Evolutionary conservation across 179 eudicot species (phyloP), one percentile per base, ranked within the genome.

Genomic region (Actinidia chinensis): DNA sequence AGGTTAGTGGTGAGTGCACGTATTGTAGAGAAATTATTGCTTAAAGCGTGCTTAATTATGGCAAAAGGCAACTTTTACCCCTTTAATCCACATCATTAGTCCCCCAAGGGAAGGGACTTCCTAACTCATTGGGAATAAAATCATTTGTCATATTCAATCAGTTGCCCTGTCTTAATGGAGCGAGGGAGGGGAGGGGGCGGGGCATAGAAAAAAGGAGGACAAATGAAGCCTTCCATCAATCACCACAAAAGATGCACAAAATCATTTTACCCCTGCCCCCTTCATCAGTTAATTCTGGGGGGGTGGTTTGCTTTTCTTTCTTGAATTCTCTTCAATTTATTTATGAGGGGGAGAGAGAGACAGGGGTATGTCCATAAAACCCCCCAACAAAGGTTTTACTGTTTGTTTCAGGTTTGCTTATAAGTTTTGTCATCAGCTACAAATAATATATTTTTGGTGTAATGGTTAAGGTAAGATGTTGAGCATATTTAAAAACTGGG

Each of bases 71-170:
- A 20, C 64, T 2, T 51, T n/a, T n/a, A 4, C 65, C 51, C 64
- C 22, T 51, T 80, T 67, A 54, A 80, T 68, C 76, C 50, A 76
- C 70, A 66, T 61, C 58, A 81, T 66, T 54, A 82, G 68, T 58
- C 68, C 78, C 64, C 78, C 79, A 73, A 33, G 65, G 81, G 58
- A 78, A 44, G 65, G 81, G 65, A 81, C 84, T 79, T 84, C 86
- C 86, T 78, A 81, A 84, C 78, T 84, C 86, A 81, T 84, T 78
- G 86, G 86, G 84, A 81, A 81, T 78, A 80, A 81, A 77, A 74
- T 33, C 76, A 80, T 78, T 83, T 76, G 72, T 40, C 65, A 52
- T 17, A 8, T 69, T 69, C 44, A n/a, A n/a, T 54, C 72, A 47
- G 69, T 40, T 68, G n/a, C 54, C 76, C 71, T 75, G 33, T 43